Evolutionary conservation across 1,139 yeast genomes (phyloP).

Genomic region (Diutina rugosa): DNA sequence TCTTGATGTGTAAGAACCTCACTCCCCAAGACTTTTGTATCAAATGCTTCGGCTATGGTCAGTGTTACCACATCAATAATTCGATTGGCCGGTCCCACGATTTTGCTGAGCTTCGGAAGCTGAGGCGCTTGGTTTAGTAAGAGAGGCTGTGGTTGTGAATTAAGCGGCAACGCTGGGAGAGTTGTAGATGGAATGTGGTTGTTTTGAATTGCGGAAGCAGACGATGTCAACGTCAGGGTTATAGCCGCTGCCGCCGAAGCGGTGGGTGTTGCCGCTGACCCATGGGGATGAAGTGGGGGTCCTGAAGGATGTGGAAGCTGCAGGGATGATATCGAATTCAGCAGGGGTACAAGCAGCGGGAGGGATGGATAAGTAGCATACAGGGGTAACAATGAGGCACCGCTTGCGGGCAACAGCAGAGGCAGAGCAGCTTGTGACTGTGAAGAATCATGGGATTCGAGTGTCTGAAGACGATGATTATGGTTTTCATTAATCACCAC

Average conservation of each 20-base stretch:
- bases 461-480: conserved; percentile 13
- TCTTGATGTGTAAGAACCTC: background rate
- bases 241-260: background rate
- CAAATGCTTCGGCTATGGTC: background rate
- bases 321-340: background rate
- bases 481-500: conserved; percentile 48
- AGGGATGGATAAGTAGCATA: background rate
- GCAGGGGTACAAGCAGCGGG: background rate
- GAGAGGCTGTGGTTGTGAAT: background rate
- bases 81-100: background rate
- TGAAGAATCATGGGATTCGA: background rate
- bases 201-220: background rate
- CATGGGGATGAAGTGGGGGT: background rate
- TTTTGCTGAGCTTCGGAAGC: background rate
- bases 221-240: background rate
- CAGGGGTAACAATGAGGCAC: background rate
- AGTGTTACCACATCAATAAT: background rate
- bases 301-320: background rate
- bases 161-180: background rate
- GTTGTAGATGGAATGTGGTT: background rate
- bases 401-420: background rate
- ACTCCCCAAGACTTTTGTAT: background rate
- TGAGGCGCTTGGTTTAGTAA: background rate
- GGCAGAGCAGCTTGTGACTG: background rate
- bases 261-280: background rate